A percentile compares a stretch with the other conserved stretches of the same genome.
phyloP scores from a whole-genome alignment of 371 early-diverging fungal species.

The Lichtheimia hyalospora region DNA sequence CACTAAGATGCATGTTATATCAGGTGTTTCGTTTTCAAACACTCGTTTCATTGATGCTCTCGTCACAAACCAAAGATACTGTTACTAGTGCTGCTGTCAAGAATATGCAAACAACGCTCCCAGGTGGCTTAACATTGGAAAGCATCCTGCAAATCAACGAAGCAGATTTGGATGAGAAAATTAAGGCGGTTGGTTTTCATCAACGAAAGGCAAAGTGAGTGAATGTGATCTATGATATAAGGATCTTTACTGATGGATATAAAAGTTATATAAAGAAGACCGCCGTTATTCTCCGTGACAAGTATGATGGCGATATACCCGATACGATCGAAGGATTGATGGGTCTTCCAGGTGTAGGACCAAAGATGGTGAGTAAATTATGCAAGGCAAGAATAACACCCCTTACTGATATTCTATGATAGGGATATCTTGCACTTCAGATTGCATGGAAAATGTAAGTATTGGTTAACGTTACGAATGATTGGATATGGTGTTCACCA shows the following conservation, averaged over 20 bases:
- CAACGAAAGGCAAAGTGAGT: slow-evolving; percentile 74
- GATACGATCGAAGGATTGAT: slow-evolving; percentile 75
- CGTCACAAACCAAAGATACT: slow-evolving; percentile 96
- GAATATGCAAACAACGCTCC: slow-evolving; percentile 61
- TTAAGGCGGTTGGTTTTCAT: slow-evolving; percentile 92
- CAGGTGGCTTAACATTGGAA: slow-evolving; percentile 65
- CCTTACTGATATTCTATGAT: neutral
- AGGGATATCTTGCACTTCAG: slow-evolving; percentile 85
- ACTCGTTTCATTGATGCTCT: slow-evolving; percentile 89
- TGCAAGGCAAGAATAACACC: neutral
- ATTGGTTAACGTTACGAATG: no score
- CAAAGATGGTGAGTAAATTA: slow-evolving; percentile 78
- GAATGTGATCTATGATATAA: neutral
- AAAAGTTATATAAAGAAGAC: slow-evolving; percentile 70
- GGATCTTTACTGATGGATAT: no score
- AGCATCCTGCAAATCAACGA: slow-evolving; percentile 58
- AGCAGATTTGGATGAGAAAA: slow-evolving; percentile 66
- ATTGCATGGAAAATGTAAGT: slow-evolving; percentile 80
- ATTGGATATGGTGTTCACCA: neutral
- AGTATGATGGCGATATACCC: slow-evolving; percentile 87
- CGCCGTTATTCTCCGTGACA: slow-evolving; percentile 70
- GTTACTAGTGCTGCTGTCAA: slow-evolving; percentile 81
- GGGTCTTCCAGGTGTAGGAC: slow-evolving; percentile 92
- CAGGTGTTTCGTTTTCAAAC: slow-evolving; percentile 84
- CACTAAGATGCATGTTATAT: neutral